These are phyloP conservation scores for Volutella citrinella DNA, from an alignment of 2,329 filamentous ascomycete genomes.

Conservation along the genomic window DNA sequence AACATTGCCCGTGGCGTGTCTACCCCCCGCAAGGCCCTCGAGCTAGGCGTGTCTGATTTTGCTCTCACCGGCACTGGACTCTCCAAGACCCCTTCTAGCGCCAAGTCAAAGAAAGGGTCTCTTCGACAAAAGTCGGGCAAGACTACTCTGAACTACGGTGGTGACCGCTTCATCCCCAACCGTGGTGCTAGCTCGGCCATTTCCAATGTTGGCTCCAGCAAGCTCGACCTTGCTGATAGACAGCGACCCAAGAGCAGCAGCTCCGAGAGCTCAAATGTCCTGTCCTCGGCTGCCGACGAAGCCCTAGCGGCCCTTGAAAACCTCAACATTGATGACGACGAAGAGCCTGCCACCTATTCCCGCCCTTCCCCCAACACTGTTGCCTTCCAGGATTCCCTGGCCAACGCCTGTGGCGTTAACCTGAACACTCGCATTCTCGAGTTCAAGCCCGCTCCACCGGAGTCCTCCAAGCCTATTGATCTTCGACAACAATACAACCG, in stretches of 20 bases:
- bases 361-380: slow-evolving; percentile 83
- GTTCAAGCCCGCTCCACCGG: slow-evolving; percentile 97
- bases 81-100: slow-evolving; percentile 56
- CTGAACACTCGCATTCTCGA: slow-evolving; percentile 93
- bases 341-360: slow-evolving; percentile 65
- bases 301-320: slow-evolving; percentile 75
- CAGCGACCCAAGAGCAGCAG: slow-evolving; percentile 70
- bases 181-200: slow-evolving; percentile 86
- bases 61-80: slow-evolving; percentile 79
- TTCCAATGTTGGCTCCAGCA: slow-evolving; percentile 74
- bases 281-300: slow-evolving; percentile 79
- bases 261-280: slow-evolving; percentile 68
- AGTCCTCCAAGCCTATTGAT: slow-evolving; percentile 97
- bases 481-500: slow-evolving; percentile 97
- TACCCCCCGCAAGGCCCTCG: slow-evolving; percentile 78
- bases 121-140: slow-evolving; percentile 62
- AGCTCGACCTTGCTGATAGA: slow-evolving; percentile 71
- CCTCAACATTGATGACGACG: slow-evolving; percentile 70
- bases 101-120: slow-evolving; percentile 54
- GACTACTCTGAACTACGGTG: slow-evolving; percentile 76
- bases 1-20: slow-evolving; percentile 78
- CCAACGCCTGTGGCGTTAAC: slow-evolving; percentile 86
- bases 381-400: slow-evolving; percentile 89
- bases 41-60: slow-evolving; percentile 91
- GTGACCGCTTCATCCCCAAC: slow-evolving; percentile 95